Conservation (phyloP, 2,329 filamentous ascomycete species). For the Aotearoamyces nothofagi region DNA sequence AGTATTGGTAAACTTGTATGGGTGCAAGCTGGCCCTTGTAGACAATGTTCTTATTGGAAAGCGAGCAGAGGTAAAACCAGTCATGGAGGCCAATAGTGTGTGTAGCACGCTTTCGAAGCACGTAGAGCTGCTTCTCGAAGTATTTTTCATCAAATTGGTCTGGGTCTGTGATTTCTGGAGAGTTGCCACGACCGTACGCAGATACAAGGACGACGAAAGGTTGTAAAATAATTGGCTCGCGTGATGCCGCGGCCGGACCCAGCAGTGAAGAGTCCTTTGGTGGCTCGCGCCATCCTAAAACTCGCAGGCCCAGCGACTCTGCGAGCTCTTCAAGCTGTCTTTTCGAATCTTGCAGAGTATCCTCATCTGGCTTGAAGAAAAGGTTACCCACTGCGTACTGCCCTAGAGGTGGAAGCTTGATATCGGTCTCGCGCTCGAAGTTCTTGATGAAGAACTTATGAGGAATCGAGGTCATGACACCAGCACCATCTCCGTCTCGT, state of each 20-base stretch:
- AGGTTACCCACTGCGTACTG: constrained; percentile 96
- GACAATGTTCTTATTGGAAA: constrained; percentile 95
- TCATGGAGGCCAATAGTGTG: constrained; percentile 92
- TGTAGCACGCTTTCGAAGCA: constrained; percentile 87
- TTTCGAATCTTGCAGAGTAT: constrained; percentile 81
- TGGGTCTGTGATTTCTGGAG: constrained; percentile 63
- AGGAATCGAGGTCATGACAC: constrained; percentile 98
- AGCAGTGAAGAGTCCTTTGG: constrained; percentile 87
- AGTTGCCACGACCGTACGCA: constrained; percentile 68
- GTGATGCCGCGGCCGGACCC: constrained; percentile 80
- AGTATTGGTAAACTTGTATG: constrained; percentile 94
- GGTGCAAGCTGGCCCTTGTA: constrained; percentile 96
- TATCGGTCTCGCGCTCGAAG: constrained; percentile 80
- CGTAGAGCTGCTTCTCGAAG: constrained; percentile 88
- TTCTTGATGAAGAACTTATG: constrained; percentile 99
- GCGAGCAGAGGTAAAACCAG: constrained; percentile 96
- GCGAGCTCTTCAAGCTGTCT: constrained; percentile 89
- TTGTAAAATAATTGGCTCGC: constrained; percentile 90
- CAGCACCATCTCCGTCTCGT: constrained; percentile 93
- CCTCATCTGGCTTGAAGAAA: constrained; percentile 95
- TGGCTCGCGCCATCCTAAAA: constrained; percentile 92
- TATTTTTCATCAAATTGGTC: constrained; percentile 68
- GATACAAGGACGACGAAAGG: constrained; percentile 83
- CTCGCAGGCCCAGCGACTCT: constrained; percentile 71
- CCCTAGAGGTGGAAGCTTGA: constrained; percentile 73